phyloP scores from a whole-genome alignment of 805 yeast genomes.

The Helenozyma rhizophorensis region DNA sequence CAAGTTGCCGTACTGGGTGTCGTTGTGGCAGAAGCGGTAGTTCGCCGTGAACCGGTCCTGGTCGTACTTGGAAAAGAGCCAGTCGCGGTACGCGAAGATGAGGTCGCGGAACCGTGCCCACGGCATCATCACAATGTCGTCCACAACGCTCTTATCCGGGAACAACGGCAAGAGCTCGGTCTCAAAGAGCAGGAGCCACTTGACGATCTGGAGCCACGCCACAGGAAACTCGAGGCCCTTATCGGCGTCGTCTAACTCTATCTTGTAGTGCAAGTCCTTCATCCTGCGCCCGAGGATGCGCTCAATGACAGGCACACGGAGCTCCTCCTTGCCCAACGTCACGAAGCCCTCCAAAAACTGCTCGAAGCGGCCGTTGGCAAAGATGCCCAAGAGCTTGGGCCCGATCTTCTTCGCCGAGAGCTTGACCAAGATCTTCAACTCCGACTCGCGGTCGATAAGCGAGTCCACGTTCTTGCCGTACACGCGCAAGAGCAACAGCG shows the following conservation, averaged over 20 bases:
- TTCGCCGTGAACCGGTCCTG: constrained; percentile 38
- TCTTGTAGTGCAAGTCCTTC: constrained; percentile 87
- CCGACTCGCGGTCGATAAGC: constrained; percentile 81
- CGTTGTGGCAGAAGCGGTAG: constrained; percentile 88
- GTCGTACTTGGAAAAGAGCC: constrained; percentile 55
- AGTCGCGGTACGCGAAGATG: constrained; percentile 52
- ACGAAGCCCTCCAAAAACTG: constrained; percentile 82
- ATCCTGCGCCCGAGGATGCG: constrained; percentile 91
- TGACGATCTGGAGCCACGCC: constrained; percentile 63
- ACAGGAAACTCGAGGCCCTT: constrained; percentile 51
- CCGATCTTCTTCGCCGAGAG: constrained; percentile 79
- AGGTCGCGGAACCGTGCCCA: constrained; percentile 48
- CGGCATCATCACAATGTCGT: constrained; percentile 39
- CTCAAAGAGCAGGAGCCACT: constrained; percentile 58
- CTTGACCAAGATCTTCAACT: constrained; percentile 66
- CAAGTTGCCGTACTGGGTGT: constrained; percentile 93
- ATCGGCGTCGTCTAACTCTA: constrained; percentile 59
- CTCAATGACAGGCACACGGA: constrained; percentile 70
- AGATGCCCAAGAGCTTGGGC: constrained; percentile 83
- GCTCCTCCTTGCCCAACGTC: constrained; percentile 68
- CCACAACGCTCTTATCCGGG: constrained; percentile 20
- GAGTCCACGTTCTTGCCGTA: constrained; percentile 86
- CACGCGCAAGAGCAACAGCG: constrained; percentile 67
- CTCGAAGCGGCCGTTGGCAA: constrained; percentile 89
- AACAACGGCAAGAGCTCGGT: constrained; percentile 39